These are phyloP conservation scores for Bipolaris victoriae DNA, from an alignment of 2,329 filamentous ascomycete species.

Conservation along the genomic window DNA sequence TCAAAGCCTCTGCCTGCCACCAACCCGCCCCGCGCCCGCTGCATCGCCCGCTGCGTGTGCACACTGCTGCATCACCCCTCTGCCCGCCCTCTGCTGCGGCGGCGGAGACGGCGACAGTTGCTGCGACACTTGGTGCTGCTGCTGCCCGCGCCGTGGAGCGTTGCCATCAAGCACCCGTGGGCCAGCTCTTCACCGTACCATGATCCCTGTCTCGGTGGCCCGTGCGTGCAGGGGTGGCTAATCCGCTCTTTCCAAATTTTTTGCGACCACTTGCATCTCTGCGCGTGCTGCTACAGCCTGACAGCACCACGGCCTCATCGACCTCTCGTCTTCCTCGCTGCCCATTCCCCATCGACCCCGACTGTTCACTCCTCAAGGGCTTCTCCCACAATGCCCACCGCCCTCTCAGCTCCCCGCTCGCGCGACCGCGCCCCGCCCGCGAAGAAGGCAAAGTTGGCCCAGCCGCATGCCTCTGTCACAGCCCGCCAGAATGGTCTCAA, in stretches of 20 bases:
- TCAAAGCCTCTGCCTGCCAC: neutral
- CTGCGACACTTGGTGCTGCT: neutral
- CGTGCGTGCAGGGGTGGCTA: conserved; percentile 18
- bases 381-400: conserved; percentile 40
- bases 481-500: conserved; percentile 40
- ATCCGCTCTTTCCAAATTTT: conserved; percentile 25
- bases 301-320: conserved; percentile 18
- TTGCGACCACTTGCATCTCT: conserved; percentile 27
- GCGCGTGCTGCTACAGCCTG: conserved; percentile 30
- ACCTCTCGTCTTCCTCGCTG: conserved; percentile 5
- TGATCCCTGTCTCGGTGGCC: conserved; percentile 17
- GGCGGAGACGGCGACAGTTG: too few relatives aligned
- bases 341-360: neutral
- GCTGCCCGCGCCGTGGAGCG: neutral
- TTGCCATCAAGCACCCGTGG: neutral
- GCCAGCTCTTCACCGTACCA: conserved; percentile 10
- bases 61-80: neutral
- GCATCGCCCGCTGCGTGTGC: too few relatives aligned
- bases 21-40: neutral
- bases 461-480: conserved; percentile 23
- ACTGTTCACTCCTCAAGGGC: neutral
- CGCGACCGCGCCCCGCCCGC: conserved; percentile 43
- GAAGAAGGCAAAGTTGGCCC: conserved; percentile 48
- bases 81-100: neutral
- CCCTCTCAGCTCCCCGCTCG: conserved; percentile 32